phyloP scores from a whole-genome alignment of 2,329 filamentous ascomycete species.

The Talaromyces sp. region DNA sequence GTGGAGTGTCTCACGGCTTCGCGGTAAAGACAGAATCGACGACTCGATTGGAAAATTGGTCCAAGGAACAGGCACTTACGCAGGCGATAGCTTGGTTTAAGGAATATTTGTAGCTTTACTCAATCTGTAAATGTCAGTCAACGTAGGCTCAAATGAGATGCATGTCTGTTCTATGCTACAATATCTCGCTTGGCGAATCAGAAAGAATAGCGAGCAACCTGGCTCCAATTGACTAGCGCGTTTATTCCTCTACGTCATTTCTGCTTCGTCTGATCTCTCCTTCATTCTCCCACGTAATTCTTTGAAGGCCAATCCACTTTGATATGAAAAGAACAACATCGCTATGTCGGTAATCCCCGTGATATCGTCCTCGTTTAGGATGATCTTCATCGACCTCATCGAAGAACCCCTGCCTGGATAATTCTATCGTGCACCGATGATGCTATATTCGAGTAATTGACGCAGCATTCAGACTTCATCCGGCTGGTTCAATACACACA shows the following conservation, averaged over 20 bases:
- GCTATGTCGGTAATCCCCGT: not conserved
- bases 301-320: too few species aligned
- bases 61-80: constrained; percentile 75
- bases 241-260: not conserved
- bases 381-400: not conserved
- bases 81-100: constrained; percentile 78
- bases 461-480: not conserved
- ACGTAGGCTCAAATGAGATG: not conserved
- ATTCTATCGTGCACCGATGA: not conserved
- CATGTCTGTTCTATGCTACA: not conserved
- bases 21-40: constrained; percentile 62
- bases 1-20: constrained; percentile 70
- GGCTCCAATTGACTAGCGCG: too few species aligned
- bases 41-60: constrained; percentile 58
- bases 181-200: not conserved
- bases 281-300: not conserved
- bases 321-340: too few species aligned
- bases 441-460: not conserved
- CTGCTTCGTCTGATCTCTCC: not conserved
- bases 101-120: constrained; percentile 52
- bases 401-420: not conserved
- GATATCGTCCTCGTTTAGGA: not conserved
- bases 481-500: not conserved
- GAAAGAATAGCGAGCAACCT: not conserved
- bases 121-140: too few species aligned